These are phyloP conservation scores for Cephaloascus fragrans DNA, from an alignment of 805 yeast genomes.

Conservation along the genomic window DNA sequence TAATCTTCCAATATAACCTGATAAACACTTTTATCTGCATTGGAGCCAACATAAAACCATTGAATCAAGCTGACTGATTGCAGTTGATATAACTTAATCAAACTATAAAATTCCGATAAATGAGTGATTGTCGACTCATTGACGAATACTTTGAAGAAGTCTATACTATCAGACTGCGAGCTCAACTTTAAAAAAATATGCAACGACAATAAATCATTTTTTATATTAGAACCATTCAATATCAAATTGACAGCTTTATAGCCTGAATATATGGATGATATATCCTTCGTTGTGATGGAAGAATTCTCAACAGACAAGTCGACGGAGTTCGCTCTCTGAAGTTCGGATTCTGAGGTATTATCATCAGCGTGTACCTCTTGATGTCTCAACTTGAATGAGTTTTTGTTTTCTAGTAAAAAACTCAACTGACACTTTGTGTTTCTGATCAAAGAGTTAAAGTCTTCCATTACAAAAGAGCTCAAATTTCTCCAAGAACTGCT, in stretches of 20 bases:
- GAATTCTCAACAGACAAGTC: slow-evolving; percentile 1
- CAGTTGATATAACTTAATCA: slow-evolving; percentile 5
- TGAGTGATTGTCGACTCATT: slow-evolving; percentile 6
- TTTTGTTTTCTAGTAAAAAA: slow-evolving; percentile 2
- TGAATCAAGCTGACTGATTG: slow-evolving; percentile 3
- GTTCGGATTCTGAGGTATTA: not conserved
- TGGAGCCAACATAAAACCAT: slow-evolving; percentile 1
- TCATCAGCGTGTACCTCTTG: not conserved
- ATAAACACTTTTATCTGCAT: not conserved
- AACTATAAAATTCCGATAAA: slow-evolving; percentile 7
- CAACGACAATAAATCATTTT: slow-evolving; percentile 22
- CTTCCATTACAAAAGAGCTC: not conserved
- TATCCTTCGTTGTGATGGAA: not conserved
- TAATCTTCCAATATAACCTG: slow-evolving; percentile 1
- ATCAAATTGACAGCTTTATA: slow-evolving; percentile 15
- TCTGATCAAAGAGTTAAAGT: slow-evolving; percentile 4
- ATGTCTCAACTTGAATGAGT: slow-evolving; percentile 1
- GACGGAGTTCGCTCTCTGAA: not conserved
- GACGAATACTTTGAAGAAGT: slow-evolving; percentile 12
- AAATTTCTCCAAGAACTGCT: not conserved
- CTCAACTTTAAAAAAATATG: slow-evolving; percentile 15
- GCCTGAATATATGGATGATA: slow-evolving; percentile 6
- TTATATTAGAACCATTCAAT: slow-evolving; percentile 19
- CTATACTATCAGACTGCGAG: slow-evolving; percentile 3
- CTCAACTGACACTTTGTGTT: slow-evolving; percentile 5